phyloP scores from a whole-genome alignment of 2,329 filamentous ascomycete genomes.

The Colletotrichum magnum region DNA sequence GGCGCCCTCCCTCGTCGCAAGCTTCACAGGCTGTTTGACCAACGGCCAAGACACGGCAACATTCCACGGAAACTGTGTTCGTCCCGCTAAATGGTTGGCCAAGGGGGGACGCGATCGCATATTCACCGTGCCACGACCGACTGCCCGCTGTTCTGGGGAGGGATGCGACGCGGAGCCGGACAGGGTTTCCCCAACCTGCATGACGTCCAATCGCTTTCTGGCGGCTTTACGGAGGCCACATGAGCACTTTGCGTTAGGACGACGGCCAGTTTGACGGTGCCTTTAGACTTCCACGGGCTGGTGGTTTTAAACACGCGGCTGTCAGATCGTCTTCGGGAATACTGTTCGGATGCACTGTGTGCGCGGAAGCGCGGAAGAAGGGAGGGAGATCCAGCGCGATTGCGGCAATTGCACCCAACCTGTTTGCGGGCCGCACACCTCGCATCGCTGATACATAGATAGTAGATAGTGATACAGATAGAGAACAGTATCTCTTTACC shows the following conservation, averaged over 20 bases:
- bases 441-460: not conserved
- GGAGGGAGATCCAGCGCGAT: not conserved
- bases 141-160: not conserved
- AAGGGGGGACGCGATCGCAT: not conserved
- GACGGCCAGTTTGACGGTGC: too few species aligned
- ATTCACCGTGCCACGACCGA: not conserved
- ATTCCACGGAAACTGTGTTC: slow-evolving; percentile 2
- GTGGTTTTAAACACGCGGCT: too few species aligned
- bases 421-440: slow-evolving; percentile 27
- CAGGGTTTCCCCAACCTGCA: not conserved
- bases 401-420: slow-evolving; percentile 24
- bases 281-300: too few species aligned
- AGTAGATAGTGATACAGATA: too few species aligned
- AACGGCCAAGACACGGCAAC: not conserved
- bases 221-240: slow-evolving; percentile 12
- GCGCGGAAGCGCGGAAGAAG: slow-evolving; percentile 29
- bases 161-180: too few species aligned
- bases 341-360: slow-evolving; percentile 39
- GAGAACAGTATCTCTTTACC: too few species aligned
- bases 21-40: not conserved
- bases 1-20: too few species aligned
- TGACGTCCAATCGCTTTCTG: slow-evolving; percentile 17
- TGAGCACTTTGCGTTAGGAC: not conserved
- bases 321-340: not conserved
- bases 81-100: not conserved